Evolutionary conservation across 768 basidiomycete species (phyloP), one percentile per base, ranked within the genome.

Genomic region (Boletus bicolor): DNA sequence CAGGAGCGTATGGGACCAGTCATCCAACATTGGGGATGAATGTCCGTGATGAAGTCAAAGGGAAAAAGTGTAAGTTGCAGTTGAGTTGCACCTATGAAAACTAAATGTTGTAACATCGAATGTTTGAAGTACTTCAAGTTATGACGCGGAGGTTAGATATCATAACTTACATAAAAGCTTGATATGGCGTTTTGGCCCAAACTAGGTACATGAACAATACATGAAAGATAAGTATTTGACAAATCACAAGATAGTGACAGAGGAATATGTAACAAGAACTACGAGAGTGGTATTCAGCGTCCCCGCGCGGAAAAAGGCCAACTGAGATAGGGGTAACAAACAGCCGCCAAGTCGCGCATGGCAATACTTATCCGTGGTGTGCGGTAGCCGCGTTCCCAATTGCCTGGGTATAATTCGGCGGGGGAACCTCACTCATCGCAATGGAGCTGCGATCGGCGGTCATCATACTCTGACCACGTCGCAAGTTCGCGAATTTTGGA

Each of bases 1-100:
- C 36, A 74, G 55, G 47, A 73, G 61, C 21, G 62, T 64, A 51
- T 72, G 69, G 9, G 68, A 66, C 72, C 75, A 68, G 48, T 75
- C 74, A 59, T 76, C 74, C 55, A 71, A 46, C 72, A 72, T 73
- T 1, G 36, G 59, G 52, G 53, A 58, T 1, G 35, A 32, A 35
- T 30, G 2, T 43, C 17, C 7, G 36, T 10, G 32, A 37, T 52
- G n/a, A 36, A 44, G 43, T 44, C 37, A n/a, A n/a, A 32, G 12
- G 19, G 5, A 32, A n/a, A 26, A 9, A 11, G 49, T 21, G 24
- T 7, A 15, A 30, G 11, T 50, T 38, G 8, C 15, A 21, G 36
- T 15, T 12, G 14, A 30, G 11, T 50, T 38, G 8, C 15, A 21
- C 36, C 19, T 12, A n/a, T 32, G 0, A 37, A 41, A 7, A 24